A percentile compares a stretch with the other conserved stretches of the same genome.
Conservation (phyloP, 2,329 filamentous ascomycete genomes). For the Diaporthe sp. region DNA sequence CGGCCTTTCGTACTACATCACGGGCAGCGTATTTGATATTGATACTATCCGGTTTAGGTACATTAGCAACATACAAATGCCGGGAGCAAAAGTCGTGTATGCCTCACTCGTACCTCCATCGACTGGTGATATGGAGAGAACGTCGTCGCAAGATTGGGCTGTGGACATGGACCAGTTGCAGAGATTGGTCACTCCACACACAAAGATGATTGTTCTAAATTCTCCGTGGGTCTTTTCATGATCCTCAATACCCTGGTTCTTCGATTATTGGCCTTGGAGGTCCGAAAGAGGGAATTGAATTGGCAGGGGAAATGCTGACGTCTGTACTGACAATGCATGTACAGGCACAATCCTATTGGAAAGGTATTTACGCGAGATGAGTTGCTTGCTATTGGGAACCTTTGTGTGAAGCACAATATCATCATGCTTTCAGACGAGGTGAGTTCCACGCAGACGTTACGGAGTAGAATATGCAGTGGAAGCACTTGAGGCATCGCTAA, state of each 20-base stretch:
- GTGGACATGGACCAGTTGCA: conserved; percentile 1
- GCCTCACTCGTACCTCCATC: not conserved
- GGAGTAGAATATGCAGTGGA: not conserved
- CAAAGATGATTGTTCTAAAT: not conserved
- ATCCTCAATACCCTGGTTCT: not conserved
- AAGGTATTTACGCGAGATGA: conserved; percentile 2
- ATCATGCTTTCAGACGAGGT: conserved; percentile 4
- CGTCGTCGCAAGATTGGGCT: not conserved
- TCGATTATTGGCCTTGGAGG: not conserved
- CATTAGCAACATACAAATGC: conserved; percentile 5
- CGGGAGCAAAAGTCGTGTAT: not conserved
- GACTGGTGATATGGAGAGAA: not conserved
- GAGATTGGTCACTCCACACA: not conserved
- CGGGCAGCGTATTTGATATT: not conserved
- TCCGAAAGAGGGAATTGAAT: not conserved
- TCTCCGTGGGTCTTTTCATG: not conserved
- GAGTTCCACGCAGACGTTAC: not conserved
- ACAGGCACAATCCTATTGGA: not conserved
- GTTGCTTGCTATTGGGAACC: not conserved
- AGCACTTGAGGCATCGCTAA: not conserved
- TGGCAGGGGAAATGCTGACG: not conserved
- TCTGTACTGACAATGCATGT: not conserved
- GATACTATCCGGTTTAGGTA: not conserved
- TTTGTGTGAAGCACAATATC: conserved; percentile 3
- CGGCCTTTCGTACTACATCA: not conserved